These are phyloP conservation scores for Rhizopogon vulgaris DNA, from an alignment of 768 basidiomycete species.

Conservation along the genomic window DNA sequence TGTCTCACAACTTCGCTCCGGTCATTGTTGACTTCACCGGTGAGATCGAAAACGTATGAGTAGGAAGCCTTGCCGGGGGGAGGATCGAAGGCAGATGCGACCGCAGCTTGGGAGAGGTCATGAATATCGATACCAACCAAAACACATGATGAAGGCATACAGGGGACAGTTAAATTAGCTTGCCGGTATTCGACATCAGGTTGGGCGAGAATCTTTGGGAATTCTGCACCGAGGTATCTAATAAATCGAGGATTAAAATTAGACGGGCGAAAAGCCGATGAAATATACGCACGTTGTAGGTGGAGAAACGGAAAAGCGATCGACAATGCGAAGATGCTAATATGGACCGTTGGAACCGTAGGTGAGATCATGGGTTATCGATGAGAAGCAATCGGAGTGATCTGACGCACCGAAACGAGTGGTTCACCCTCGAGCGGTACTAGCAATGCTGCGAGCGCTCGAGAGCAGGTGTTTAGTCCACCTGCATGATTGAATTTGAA, in stretches of 20 bases:
- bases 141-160: conserved; percentile 34
- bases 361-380: conserved; percentile 6
- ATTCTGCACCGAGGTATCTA: conserved; percentile 76
- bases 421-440: conserved; percentile 63
- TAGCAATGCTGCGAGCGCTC: conserved; percentile 61
- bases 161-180: conserved; percentile 67
- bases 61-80: conserved; percentile 64
- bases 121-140: conserved; percentile 9
- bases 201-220: conserved; percentile 61
- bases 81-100: conserved; percentile 66
- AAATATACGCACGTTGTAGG: conserved; percentile 58
- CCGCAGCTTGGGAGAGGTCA: conserved; percentile 42
- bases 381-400: conserved; percentile 7
- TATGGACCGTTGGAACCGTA: neutral
- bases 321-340: conserved; percentile 65
- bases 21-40: conserved; percentile 73
- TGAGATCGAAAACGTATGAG: conserved; percentile 80
- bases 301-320: conserved; percentile 67
- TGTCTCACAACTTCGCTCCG: conserved; percentile 63
- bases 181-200: conserved; percentile 76
- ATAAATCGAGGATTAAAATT: conserved; percentile 4
- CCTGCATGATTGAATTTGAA: conserved; percentile 35
- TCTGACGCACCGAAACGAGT: conserved; percentile 59
- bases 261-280: conserved; percentile 11
- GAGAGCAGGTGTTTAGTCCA: conserved; percentile 74